Evolutionary conservation across 352 stramenopile genomes (phyloP), one percentile per base, ranked within the genome.

Genomic region (Halophytophthora polymorphica): DNA sequence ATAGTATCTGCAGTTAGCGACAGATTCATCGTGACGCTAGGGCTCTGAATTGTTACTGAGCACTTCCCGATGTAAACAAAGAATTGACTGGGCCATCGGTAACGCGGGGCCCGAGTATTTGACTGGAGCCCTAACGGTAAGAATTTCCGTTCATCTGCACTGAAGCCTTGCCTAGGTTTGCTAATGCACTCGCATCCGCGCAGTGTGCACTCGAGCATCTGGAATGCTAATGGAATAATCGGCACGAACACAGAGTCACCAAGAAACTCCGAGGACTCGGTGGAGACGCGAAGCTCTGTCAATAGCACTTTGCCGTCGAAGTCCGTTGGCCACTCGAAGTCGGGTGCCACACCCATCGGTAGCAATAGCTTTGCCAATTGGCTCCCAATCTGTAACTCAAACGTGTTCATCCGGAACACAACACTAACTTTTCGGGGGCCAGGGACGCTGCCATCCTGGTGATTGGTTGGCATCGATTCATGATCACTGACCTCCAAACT

Each of bases 121-220:
- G n/a, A n/a, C n/a, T n/a, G n/a, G n/a, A n/a, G n/a, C n/a, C n/a
- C n/a, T 8, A 17, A 3, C n/a, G 43, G 28, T 17, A 17, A 22
- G 12, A n/a, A n/a, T 50, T 22, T 15, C 11, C 33, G 2, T 14
- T 14, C 11, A 17, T 38, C 33, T 38, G n/a, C n/a, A 14, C 12
- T 36, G 15, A 23, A 21, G 10, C 3, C 21, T 40, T 36, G 28
- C 14, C 44, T 63, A 2, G 29, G n/a, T 12, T 48, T 45, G 23
- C 63, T 46, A 38, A 74, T 53, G 31, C 77, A 88, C 2, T 59
- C 67, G 36, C 77, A 88, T 50, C 76, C 71, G 43, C 78, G 66
- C 17, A 88, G 63, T 31, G 69, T 72, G 23, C 77, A 88, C 48
- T 88, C 75, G 11, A 86, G 77, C 71, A 88, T 86, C 41, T 88